Evolutionary conservation across 805 yeast genomes (phyloP).

Genomic region (Yamadazyma insecticola): DNA sequence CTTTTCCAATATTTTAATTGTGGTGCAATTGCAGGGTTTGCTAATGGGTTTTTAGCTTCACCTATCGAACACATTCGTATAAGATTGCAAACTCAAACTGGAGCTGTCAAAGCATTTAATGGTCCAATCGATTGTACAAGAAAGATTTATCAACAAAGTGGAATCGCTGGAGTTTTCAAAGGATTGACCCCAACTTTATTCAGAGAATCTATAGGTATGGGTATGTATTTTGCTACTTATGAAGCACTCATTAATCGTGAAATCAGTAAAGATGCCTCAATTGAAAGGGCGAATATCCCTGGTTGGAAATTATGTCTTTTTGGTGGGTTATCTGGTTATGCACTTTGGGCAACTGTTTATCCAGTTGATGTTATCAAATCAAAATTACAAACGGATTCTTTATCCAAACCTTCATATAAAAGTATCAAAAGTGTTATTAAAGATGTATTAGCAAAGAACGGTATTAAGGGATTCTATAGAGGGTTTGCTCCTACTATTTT

Average conservation of each 20-base stretch:
- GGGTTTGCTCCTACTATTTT: slow-evolving; percentile 91
- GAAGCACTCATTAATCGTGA: slow-evolving; percentile 80
- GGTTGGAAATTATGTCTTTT: slow-evolving; percentile 81
- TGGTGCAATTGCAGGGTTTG: slow-evolving; percentile 90
- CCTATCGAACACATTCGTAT: slow-evolving; percentile 97
- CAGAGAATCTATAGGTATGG: slow-evolving; percentile 87
- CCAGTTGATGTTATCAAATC: slow-evolving; percentile 93
- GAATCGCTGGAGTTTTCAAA: slow-evolving; percentile 60
- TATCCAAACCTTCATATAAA: slow-evolving; percentile 54
- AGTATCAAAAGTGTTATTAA: slow-evolving; percentile 56
- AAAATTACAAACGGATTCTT: slow-evolving; percentile 66
- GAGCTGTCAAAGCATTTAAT: slow-evolving; percentile 42
- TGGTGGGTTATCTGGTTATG: slow-evolving; percentile 90
- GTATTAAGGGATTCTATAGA: slow-evolving; percentile 75
- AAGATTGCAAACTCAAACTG: slow-evolving; percentile 84
- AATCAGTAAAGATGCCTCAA: slow-evolving; percentile 35
- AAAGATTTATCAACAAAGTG: slow-evolving; percentile 51
- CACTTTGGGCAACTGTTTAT: slow-evolving; percentile 80
- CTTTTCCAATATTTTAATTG: slow-evolving; percentile 69
- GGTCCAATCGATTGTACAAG: slow-evolving; percentile 76
- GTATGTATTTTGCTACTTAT: slow-evolving; percentile 82
- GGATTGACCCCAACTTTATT: slow-evolving; percentile 80
- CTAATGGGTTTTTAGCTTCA: slow-evolving; percentile 82
- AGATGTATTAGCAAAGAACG: slow-evolving; percentile 51
- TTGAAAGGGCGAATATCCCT: slow-evolving; percentile 69